Conservation (phyloP, 257 asterid genomes). For the Penstemon eatonii region DNA sequence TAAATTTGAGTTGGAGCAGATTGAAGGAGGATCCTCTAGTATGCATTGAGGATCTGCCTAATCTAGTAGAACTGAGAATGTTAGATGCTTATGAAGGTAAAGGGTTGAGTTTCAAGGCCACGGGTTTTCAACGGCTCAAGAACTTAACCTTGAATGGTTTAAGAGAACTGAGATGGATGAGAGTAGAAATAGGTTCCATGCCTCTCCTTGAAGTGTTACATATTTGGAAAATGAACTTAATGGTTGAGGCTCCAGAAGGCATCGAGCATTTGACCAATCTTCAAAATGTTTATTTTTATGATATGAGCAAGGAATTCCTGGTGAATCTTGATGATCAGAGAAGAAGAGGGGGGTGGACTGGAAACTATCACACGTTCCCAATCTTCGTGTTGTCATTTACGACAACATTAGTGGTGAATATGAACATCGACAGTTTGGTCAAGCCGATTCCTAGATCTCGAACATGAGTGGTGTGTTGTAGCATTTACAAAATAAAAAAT, state of each 20-base stretch:
- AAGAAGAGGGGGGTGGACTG: too few species aligned
- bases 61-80: not conserved
- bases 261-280: slow-evolving; percentile 16
- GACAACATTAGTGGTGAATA: too few species aligned
- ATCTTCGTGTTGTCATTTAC: too few species aligned
- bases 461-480: too few species aligned
- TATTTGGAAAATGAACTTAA: not conserved
- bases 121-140: slow-evolving; percentile 24
- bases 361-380: too few species aligned
- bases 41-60: slow-evolving; percentile 27
- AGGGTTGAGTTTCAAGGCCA: slow-evolving; percentile 11
- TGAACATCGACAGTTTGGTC: too few species aligned
- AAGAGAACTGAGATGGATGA: slow-evolving; percentile 14
- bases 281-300: not conserved
- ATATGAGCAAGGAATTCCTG: slow-evolving; percentile 5
- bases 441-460: too few species aligned
- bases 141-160: not conserved
- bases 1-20: not conserved
- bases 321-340: not conserved
- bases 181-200: slow-evolving; percentile 26
- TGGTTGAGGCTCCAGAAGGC: slow-evolving; percentile 25
- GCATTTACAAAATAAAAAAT: too few species aligned
- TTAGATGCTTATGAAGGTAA: slow-evolving; percentile 22
- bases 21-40: slow-evolving; percentile 15
- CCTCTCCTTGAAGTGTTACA: not conserved